A percentile compares a stretch with the other conserved stretches of the same genome.
Evolutionary conservation across 371 early-diverging fungal genomes (phyloP).

Genomic region (Rhizomucor miehei): DNA sequence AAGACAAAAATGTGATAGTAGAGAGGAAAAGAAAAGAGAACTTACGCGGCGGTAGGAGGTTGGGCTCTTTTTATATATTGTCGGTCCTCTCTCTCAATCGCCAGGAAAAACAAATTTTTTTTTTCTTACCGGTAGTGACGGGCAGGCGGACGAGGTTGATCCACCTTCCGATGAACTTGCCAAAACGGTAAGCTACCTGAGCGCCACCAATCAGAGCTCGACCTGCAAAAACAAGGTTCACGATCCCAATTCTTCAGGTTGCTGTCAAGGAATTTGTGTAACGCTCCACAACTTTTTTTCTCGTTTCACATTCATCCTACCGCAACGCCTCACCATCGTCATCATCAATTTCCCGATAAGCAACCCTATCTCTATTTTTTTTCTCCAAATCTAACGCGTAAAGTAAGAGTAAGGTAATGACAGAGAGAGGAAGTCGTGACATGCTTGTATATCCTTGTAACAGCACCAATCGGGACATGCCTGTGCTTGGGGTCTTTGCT

Average conservation of each 20-base stretch:
- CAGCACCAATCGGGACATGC: too few relatives aligned
- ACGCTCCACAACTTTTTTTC: too few relatives aligned
- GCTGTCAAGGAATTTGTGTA: conserved; percentile 3
- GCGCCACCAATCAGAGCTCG: conserved; percentile 3
- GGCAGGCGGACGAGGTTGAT: not conserved
- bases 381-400: too few relatives aligned
- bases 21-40: not conserved
- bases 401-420: too few relatives aligned
- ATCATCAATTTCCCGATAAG: too few relatives aligned
- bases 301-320: too few relatives aligned
- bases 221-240: not conserved
- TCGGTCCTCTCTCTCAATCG: not conserved
- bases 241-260: not conserved
- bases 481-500: too few relatives aligned
- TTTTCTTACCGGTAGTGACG: not conserved
- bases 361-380: too few relatives aligned
- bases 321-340: too few relatives aligned
- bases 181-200: not conserved
- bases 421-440: too few relatives aligned
- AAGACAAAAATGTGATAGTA: not conserved
- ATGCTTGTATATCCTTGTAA: too few relatives aligned
- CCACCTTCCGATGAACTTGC: conserved; percentile 7
- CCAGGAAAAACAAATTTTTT: conserved; percentile 4
- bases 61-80: not conserved
- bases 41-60: not conserved